These are phyloP conservation scores for Lactarius sanguifluus DNA, from an alignment of 768 basidiomycete species.

Conservation along the genomic window DNA sequence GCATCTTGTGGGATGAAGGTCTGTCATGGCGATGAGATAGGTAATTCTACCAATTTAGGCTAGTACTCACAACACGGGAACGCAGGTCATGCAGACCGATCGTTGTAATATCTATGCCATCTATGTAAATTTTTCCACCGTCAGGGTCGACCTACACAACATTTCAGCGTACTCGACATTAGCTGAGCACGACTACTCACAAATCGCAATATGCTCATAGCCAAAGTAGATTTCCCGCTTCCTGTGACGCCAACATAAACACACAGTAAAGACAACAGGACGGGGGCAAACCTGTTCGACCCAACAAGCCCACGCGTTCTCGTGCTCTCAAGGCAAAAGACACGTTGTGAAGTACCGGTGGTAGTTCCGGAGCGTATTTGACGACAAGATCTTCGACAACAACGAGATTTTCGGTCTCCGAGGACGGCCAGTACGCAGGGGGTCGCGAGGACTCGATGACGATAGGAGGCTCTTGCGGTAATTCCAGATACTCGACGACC, in stretches of 20 bases:
- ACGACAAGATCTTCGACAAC: conserved; percentile 72
- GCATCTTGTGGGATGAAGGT: conserved; percentile 78
- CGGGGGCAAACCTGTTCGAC: conserved; percentile 58
- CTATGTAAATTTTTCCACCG: conserved; percentile 73
- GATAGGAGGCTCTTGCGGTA: conserved; percentile 84
- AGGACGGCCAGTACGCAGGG: conserved; percentile 93
- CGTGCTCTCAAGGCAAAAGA: conserved; percentile 70
- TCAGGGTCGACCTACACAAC: conserved; percentile 64
- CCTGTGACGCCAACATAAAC: conserved; percentile 39
- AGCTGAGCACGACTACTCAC: conserved; percentile 40
- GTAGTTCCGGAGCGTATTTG: conserved; percentile 83
- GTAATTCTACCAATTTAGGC: neutral
- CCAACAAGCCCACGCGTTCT: conserved; percentile 78
- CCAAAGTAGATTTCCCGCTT: conserved; percentile 80
- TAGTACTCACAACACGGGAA: conserved; percentile 59
- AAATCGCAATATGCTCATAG: conserved; percentile 84
- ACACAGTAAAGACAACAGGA: neutral
- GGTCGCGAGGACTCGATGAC: conserved; percentile 71
- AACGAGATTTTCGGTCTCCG: conserved; percentile 57
- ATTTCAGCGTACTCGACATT: neutral
- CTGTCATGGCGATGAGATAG: conserved; percentile 37
- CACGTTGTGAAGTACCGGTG: conserved; percentile 71
- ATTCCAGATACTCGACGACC: conserved; percentile 84
- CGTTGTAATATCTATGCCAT: conserved; percentile 83
- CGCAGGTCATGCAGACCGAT: conserved; percentile 84